These are phyloP conservation scores for Prunus mume DNA, from an alignment of 306 rosid species.

Conservation along the genomic window DNA sequence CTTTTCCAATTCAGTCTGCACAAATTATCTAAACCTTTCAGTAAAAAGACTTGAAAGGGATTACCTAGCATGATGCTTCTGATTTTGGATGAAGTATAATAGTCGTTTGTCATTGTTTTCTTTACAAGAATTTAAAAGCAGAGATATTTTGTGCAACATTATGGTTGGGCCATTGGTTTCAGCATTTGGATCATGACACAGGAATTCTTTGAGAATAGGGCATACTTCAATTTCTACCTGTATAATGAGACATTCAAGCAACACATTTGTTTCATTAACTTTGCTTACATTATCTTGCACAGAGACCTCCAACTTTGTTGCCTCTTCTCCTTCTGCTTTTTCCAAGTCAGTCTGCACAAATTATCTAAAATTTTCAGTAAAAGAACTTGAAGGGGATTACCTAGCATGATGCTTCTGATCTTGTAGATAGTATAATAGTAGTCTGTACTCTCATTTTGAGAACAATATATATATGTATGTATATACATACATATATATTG, in stretches of 20 bases:
- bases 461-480: neutral
- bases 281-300: slow-evolving; percentile 1
- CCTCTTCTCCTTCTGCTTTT: slow-evolving; percentile 22
- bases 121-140: neutral
- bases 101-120: neutral
- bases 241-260: slow-evolving; percentile 39
- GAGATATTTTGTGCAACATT: too few species aligned
- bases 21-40: neutral
- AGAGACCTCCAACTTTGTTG: slow-evolving; percentile 1
- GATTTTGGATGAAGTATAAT: slow-evolving; percentile 13
- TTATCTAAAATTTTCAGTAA: neutral
- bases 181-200: slow-evolving; percentile 39
- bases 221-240: slow-evolving; percentile 42
- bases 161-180: slow-evolving; percentile 30
- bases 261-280: slow-evolving; percentile 32
- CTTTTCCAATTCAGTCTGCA: slow-evolving; percentile 34
- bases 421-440: slow-evolving; percentile 10
- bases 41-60: slow-evolving; percentile 1
- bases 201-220: slow-evolving; percentile 36
- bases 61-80: slow-evolving; percentile 7
- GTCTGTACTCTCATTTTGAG: neutral
- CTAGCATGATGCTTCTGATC: slow-evolving; percentile 10
- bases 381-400: neutral
- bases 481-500: too few species aligned
- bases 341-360: slow-evolving; percentile 28